Percentiles rank a stretch among this genome's conserved stretches.
phyloP scores from a whole-genome alignment of 2,329 filamentous ascomycete species.

The Alternaria panax region DNA sequence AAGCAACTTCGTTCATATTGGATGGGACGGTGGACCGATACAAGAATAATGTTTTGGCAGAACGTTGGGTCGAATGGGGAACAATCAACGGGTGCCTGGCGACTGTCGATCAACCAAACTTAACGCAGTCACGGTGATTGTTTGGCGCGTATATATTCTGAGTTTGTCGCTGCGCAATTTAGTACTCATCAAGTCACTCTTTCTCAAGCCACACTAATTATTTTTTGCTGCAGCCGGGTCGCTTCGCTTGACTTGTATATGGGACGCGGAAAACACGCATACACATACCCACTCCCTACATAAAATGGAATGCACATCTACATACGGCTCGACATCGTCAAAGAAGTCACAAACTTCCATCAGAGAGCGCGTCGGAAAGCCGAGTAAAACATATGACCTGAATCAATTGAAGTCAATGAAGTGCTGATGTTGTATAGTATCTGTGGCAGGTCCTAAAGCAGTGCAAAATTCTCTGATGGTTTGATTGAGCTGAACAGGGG shows the following conservation, averaged over 20 bases:
- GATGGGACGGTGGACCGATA: background rate
- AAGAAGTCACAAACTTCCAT: background rate
- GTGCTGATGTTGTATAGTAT: constrained; percentile 1
- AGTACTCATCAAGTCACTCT: background rate
- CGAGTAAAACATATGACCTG: constrained; percentile 1
- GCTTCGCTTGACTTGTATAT: background rate
- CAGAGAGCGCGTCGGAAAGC: constrained; percentile 4
- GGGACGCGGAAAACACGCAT: background rate
- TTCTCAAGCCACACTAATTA: background rate
- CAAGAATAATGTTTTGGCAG: background rate
- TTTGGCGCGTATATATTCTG: background rate
- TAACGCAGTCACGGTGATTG: background rate
- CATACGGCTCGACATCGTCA: background rate
- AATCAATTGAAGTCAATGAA: background rate
- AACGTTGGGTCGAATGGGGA: background rate
- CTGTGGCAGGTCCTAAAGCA: constrained; percentile 5
- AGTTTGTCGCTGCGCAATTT: background rate
- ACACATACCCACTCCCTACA: background rate
- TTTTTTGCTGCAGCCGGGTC: background rate
- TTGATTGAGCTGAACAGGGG: background rate
- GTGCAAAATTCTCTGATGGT: constrained; percentile 4
- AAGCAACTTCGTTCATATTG: background rate
- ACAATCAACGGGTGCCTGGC: background rate
- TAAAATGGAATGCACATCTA: background rate
- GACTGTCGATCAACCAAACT: constrained; percentile 1